A percentile compares a stretch with the other conserved stretches of the same genome.
Conservation (phyloP, 2,329 filamentous ascomycete species). For the Purpureocillium takamizusanense region DNA sequence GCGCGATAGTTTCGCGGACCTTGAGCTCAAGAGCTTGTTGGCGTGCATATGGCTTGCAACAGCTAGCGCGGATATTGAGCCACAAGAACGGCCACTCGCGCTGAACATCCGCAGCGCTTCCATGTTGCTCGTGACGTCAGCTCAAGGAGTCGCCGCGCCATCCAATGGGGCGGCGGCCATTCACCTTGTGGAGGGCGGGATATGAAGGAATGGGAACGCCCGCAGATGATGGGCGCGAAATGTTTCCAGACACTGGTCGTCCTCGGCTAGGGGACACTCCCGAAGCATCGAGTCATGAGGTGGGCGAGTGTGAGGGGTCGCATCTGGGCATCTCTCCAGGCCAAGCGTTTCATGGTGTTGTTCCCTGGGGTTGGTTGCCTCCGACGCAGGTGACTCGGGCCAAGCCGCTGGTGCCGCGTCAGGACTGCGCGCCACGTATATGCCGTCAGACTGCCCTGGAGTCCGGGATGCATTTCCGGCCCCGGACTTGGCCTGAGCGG, state of each 20-base stretch:
- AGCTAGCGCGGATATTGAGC: slow-evolving; percentile 22
- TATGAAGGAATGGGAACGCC: slow-evolving; percentile 17
- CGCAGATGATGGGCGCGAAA: slow-evolving; percentile 14
- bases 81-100: slow-evolving; percentile 24
- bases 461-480: not conserved
- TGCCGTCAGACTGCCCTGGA: too few relatives aligned
- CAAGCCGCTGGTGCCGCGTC: too few relatives aligned
- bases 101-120: slow-evolving; percentile 13
- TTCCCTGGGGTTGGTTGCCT: too few relatives aligned
- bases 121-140: not conserved
- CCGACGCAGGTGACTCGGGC: too few relatives aligned
- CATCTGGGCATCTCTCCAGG: not conserved
- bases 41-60: slow-evolving; percentile 12
- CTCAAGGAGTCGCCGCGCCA: too few relatives aligned
- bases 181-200: slow-evolving; percentile 10
- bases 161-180: too few relatives aligned
- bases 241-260: slow-evolving; percentile 6
- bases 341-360: too few relatives aligned
- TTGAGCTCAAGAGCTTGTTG: slow-evolving; percentile 10
- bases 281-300: not conserved
- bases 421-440: too few relatives aligned
- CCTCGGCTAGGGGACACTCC: not conserved
- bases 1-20: slow-evolving; percentile 11
- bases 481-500: slow-evolving; percentile 8
- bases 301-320: not conserved